Conservation (phyloP, 2,329 filamentous ascomycete species). For the Cercospora brassicicola region DNA sequence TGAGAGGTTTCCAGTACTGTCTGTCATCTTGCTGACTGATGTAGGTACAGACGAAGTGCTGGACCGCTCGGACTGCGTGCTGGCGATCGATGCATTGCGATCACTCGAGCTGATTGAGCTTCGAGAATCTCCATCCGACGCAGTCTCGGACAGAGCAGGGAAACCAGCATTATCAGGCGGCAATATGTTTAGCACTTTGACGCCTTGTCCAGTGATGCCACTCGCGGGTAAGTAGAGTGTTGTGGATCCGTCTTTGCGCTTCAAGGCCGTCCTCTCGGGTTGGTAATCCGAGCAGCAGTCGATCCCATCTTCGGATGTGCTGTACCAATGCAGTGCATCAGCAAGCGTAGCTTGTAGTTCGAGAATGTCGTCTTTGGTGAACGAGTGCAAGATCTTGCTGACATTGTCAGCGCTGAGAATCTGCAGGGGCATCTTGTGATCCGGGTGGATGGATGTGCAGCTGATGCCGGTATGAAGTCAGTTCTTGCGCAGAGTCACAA, state of each 20-base stretch:
- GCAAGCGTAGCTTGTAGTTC: constrained; percentile 59
- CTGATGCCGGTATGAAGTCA: not conserved
- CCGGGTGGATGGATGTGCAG: not conserved
- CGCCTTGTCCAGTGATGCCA: constrained; percentile 59
- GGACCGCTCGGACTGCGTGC: constrained; percentile 34
- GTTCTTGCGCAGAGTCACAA: not conserved
- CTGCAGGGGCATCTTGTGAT: constrained; percentile 57
- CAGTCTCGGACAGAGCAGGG: constrained; percentile 30
- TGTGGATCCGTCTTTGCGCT: constrained; percentile 60
- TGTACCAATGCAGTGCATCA: constrained; percentile 65
- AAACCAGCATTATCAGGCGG: constrained; percentile 35
- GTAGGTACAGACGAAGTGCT: constrained; percentile 20
- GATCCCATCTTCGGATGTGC: constrained; percentile 58
- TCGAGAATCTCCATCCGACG: constrained; percentile 29
- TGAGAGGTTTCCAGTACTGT: constrained; percentile 31
- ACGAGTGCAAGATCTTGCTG: constrained; percentile 54
- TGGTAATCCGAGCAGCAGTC: constrained; percentile 62
- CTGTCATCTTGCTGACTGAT: constrained; percentile 30
- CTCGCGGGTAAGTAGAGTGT: constrained; percentile 69
- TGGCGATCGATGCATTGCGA: constrained; percentile 35
- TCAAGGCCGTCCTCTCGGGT: constrained; percentile 61
- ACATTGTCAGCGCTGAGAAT: constrained; percentile 60
- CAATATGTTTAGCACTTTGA: constrained; percentile 64
- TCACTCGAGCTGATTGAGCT: constrained; percentile 33
- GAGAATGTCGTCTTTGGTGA: constrained; percentile 58